phyloP scores from a whole-genome alignment of 768 basidiomycete species.

The Mycena indigotica region DNA sequence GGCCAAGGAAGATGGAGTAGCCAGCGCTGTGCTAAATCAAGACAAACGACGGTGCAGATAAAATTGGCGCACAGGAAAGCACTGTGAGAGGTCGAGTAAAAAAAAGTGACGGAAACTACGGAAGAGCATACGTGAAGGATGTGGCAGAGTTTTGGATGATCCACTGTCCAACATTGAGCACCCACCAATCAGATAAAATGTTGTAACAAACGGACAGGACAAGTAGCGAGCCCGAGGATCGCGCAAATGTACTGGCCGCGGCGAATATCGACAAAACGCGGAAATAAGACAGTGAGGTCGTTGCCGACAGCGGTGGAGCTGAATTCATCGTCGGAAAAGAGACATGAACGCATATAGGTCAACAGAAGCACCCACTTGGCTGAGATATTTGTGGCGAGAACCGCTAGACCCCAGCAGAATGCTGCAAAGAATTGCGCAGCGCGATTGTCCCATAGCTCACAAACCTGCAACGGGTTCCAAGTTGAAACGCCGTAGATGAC shows the following conservation, averaged over 20 bases:
- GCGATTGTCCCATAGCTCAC: conserved; percentile 64
- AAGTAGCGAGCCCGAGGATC: conserved; percentile 57
- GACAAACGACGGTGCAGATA: background rate
- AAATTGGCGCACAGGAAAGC: conserved; percentile 15
- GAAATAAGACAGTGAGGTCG: conserved; percentile 54
- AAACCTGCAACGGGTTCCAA: conserved; percentile 38
- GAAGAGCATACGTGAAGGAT: conserved; percentile 43
- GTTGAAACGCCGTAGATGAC: conserved; percentile 50
- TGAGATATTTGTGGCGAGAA: conserved; percentile 22
- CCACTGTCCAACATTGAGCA: conserved; percentile 38
- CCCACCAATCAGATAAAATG: background rate
- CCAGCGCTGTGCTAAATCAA: conserved; percentile 33
- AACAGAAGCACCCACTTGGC: conserved; percentile 17
- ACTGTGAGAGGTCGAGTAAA: background rate
- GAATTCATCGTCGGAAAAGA: background rate
- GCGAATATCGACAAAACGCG: conserved; percentile 30
- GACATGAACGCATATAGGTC: background rate
- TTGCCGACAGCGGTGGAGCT: conserved; percentile 23
- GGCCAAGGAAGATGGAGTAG: conserved; percentile 68
- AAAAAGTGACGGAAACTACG: conserved; percentile 6
- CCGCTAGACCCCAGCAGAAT: conserved; percentile 23
- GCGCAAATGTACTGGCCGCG: conserved; percentile 64
- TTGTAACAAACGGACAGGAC: conserved; percentile 33
- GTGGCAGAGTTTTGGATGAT: conserved; percentile 54
- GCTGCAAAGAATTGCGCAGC: conserved; percentile 66